phyloP scores from a whole-genome alignment of 1,284 basidiomycete species.

The Pseudozyma pruni region DNA sequence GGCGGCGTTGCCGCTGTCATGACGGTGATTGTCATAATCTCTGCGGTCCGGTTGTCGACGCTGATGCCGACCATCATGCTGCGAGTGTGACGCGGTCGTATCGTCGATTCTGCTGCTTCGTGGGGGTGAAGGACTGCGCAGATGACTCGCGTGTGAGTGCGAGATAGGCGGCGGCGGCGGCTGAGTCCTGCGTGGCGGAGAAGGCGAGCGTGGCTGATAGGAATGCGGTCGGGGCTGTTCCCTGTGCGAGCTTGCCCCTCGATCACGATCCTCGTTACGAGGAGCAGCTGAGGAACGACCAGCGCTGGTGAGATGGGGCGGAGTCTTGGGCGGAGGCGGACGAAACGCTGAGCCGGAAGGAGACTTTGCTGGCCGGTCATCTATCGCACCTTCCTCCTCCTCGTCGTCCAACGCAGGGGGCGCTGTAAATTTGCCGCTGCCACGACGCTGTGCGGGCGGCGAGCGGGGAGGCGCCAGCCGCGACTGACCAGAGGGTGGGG shows the following conservation, averaged over 20 bases:
- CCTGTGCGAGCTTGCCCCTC: not conserved
- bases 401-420: constrained; percentile 29
- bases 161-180: not conserved
- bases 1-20: not conserved
- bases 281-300: not conserved
- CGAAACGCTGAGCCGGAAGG: not conserved
- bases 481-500: too few relatives aligned
- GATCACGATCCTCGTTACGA: constrained; percentile 10
- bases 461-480: constrained; percentile 1
- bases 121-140: constrained; percentile 30
- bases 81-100: not conserved
- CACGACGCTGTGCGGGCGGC: not conserved
- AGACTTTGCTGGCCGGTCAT: constrained; percentile 9
- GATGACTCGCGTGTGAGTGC: constrained; percentile 1
- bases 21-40: constrained; percentile 2
- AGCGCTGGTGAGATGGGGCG: constrained; percentile 12
- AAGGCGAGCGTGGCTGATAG: constrained; percentile 25
- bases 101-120: constrained; percentile 7
- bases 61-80: constrained; percentile 1
- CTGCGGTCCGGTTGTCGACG: constrained; percentile 1
- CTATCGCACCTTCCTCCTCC: constrained; percentile 47
- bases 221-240: constrained; percentile 2
- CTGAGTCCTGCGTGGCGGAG: constrained; percentile 6
- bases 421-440: constrained; percentile 4
- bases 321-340: constrained; percentile 29